Conservation (phyloP, 176 grass and related monocot species). For the Oryza rufipogon region DNA sequence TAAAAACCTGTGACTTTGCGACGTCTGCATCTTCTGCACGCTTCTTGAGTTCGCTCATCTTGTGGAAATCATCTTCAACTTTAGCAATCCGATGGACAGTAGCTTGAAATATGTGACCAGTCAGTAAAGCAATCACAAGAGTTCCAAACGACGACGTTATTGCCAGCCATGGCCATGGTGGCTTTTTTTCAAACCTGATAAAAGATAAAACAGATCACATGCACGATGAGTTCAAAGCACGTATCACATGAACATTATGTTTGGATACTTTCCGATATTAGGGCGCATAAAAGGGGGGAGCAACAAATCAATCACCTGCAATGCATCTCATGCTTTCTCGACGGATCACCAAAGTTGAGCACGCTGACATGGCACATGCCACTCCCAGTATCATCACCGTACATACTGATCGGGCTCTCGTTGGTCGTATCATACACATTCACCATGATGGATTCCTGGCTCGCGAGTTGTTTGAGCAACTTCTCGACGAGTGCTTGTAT, state of each 20-base stretch:
- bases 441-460: constrained; percentile 90
- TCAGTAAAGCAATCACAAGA: constrained; percentile 73
- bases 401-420: constrained; percentile 77
- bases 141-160: constrained; percentile 75
- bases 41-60: constrained; percentile 82
- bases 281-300: not conserved
- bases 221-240: not conserved
- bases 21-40: constrained; percentile 84
- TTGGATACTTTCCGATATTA: constrained; percentile 1
- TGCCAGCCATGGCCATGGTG: constrained; percentile 77
- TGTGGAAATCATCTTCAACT: constrained; percentile 84
- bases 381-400: constrained; percentile 58
- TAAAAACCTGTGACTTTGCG: constrained; percentile 87
- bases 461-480: constrained; percentile 82
- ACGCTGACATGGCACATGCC: constrained; percentile 64
- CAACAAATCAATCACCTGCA: constrained; percentile 70
- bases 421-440: constrained; percentile 96
- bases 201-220: constrained; percentile 29
- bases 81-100: constrained; percentile 78
- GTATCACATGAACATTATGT: not conserved
- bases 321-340: constrained; percentile 96
- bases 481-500: constrained; percentile 92
- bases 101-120: constrained; percentile 72
- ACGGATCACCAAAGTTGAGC: constrained; percentile 91
- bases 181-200: constrained; percentile 72